These are phyloP conservation scores for Hypoxylon sp. DNA, from an alignment of 2,329 filamentous ascomycete genomes.

Conservation along the genomic window DNA sequence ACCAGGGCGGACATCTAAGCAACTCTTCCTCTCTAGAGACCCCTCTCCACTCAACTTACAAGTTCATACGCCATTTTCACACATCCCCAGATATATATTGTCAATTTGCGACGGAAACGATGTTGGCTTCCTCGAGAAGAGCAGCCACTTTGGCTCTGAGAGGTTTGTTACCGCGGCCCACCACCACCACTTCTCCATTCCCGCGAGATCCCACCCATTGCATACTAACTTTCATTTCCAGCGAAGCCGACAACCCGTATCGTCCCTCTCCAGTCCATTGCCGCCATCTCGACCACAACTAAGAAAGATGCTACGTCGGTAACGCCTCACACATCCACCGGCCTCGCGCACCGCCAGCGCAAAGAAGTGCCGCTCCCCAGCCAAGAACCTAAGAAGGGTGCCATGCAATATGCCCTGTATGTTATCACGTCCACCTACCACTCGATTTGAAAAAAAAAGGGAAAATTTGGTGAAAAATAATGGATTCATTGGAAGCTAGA, in stretches of 20 bases:
- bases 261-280: slow-evolving; percentile 74
- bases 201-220: slow-evolving; percentile 4
- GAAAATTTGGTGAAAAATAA: background rate
- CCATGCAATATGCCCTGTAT: slow-evolving; percentile 89
- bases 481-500: background rate
- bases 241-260: slow-evolving; percentile 77
- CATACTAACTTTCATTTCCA: slow-evolving; percentile 57
- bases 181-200: slow-evolving; percentile 4
- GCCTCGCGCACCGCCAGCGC: slow-evolving; percentile 70
- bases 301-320: slow-evolving; percentile 74
- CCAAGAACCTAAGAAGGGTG: slow-evolving; percentile 84
- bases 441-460: background rate
- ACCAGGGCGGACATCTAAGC: slow-evolving; percentile 8
- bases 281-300: slow-evolving; percentile 76
- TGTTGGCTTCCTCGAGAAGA: slow-evolving; percentile 61
- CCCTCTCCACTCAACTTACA: slow-evolving; percentile 37
- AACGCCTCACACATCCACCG: slow-evolving; percentile 68
- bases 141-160: slow-evolving; percentile 60
- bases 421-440: slow-evolving; percentile 56
- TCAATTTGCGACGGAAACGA: slow-evolving; percentile 46
- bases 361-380: slow-evolving; percentile 83
- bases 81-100: background rate
- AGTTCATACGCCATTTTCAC: slow-evolving; percentile 9
- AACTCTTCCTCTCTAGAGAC: slow-evolving; percentile 1
- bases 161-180: slow-evolving; percentile 54